A percentile compares a stretch with the other conserved stretches of the same genome.
Conservation (phyloP, 345 rosid species). For the Fremontodendron californicum region DNA sequence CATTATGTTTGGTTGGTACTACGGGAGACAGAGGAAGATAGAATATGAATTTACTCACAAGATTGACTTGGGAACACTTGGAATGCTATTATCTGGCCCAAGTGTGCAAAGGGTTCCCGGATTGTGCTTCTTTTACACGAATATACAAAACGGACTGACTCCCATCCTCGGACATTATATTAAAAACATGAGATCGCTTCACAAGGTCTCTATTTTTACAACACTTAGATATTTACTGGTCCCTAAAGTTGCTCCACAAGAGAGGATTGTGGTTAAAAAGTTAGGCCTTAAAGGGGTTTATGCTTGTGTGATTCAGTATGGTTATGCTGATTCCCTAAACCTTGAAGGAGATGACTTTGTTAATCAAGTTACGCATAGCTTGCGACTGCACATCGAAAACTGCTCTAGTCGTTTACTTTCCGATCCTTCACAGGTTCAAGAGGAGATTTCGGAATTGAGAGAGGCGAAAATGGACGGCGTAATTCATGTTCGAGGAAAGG, state of each 20-base stretch:
- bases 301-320: slow-evolving; percentile 57
- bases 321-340: slow-evolving; percentile 59
- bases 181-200: slow-evolving; percentile 83
- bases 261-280: slow-evolving; percentile 45
- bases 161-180: slow-evolving; percentile 74
- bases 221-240: slow-evolving; percentile 60
- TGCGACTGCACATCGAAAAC: slow-evolving; percentile 32
- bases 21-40: slow-evolving; percentile 81
- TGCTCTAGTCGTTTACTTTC: slow-evolving; percentile 1
- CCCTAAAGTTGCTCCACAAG: slow-evolving; percentile 50
- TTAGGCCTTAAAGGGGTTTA: slow-evolving; percentile 45
- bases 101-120: slow-evolving; percentile 77
- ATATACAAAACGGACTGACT: slow-evolving; percentile 73
- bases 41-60: slow-evolving; percentile 65
- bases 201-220: slow-evolving; percentile 67
- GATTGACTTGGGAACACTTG: slow-evolving; percentile 55
- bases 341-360: slow-evolving; percentile 51
- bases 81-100: slow-evolving; percentile 52
- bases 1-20: slow-evolving; percentile 87
- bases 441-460: slow-evolving; percentile 38
- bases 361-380: slow-evolving; percentile 38
- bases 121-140: slow-evolving; percentile 83
- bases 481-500: slow-evolving; percentile 58
- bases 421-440: slow-evolving; percentile 16
- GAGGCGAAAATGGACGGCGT: slow-evolving; percentile 45